These are phyloP conservation scores for Starmera pachycereana DNA, from an alignment of 805 yeast species.

Conservation along the genomic window DNA sequence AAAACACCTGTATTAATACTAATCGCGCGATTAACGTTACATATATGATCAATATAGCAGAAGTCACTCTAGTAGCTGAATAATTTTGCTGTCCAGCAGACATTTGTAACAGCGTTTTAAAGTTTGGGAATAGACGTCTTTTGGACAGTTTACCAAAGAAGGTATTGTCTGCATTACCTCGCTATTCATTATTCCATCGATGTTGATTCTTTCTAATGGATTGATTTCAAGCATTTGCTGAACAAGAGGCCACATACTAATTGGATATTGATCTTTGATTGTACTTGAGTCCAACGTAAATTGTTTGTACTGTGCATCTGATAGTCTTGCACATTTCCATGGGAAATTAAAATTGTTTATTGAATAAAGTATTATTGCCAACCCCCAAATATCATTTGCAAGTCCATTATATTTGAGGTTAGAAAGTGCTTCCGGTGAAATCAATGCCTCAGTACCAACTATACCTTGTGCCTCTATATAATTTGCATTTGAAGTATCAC, in stretches of 20 bases:
- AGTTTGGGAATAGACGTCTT: slow-evolving; percentile 3
- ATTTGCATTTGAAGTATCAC: slow-evolving; percentile 28
- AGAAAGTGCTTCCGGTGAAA: slow-evolving; percentile 80
- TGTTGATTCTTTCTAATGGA: slow-evolving; percentile 3
- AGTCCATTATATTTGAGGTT: slow-evolving; percentile 64
- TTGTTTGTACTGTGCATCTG: slow-evolving; percentile 18
- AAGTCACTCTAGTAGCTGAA: neutral
- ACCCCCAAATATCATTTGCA: slow-evolving; percentile 80
- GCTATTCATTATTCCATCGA: slow-evolving; percentile 3
- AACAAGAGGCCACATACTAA: slow-evolving; percentile 1
- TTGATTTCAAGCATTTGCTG: slow-evolving; percentile 3
- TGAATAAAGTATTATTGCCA: slow-evolving; percentile 80
- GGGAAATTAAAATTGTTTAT: slow-evolving; percentile 40
- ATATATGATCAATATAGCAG: no score
- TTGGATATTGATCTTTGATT: slow-evolving; percentile 4
- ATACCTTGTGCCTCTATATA: slow-evolving; percentile 63
- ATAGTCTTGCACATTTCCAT: slow-evolving; percentile 34
- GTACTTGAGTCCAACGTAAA: slow-evolving; percentile 1
- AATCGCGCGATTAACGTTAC: no score
- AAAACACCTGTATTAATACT: no score
- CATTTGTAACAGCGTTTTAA: slow-evolving; percentile 5
- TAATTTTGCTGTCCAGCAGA: neutral
- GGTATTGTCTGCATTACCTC: neutral
- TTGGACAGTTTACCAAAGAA: neutral
- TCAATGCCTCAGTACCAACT: slow-evolving; percentile 88